phyloP scores from a whole-genome alignment of 805 yeast genomes.

The Metschnikowia lunata region DNA sequence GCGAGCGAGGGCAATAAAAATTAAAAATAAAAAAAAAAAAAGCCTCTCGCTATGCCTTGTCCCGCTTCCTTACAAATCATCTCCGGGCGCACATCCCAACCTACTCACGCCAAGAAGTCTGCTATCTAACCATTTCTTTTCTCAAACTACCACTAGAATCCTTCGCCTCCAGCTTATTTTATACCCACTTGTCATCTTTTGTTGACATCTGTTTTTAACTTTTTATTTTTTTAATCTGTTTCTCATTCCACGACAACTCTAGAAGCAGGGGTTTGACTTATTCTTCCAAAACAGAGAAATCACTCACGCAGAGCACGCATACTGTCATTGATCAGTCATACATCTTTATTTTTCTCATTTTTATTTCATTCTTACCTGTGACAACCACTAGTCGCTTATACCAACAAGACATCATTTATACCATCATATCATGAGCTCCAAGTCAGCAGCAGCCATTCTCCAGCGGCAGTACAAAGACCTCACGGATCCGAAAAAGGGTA shows the following conservation, averaged over 20 bases:
- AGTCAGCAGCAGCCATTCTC: slow-evolving; percentile 74
- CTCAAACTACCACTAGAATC: neutral
- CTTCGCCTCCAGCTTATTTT: neutral
- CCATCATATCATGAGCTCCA: slow-evolving; percentile 34
- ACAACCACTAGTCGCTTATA: no score
- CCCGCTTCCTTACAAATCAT: slow-evolving; percentile 8
- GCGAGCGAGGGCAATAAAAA: no score
- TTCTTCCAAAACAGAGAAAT: neutral
- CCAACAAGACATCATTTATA: no score
- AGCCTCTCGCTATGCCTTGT: slow-evolving; percentile 4
- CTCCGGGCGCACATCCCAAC: slow-evolving; percentile 8
- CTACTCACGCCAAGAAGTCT: slow-evolving; percentile 5
- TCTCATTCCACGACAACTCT: no score
- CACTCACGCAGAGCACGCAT: no score
- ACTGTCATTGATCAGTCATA: no score
- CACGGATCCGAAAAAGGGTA: slow-evolving; percentile 82
- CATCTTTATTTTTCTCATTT: neutral
- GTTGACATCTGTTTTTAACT: neutral
- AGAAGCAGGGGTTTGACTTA: neutral
- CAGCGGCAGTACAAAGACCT: slow-evolving; percentile 93
- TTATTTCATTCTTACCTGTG: no score
- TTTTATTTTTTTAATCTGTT: neutral
- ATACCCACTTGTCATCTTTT: neutral
- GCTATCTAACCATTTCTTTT: slow-evolving; percentile 8
- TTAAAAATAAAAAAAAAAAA: neutral